Percentiles rank a stretch among this genome's conserved stretches.
These are phyloP conservation scores for Solanum bukasovii DNA, from an alignment of 257 asterid species.

Conservation along the genomic window DNA sequence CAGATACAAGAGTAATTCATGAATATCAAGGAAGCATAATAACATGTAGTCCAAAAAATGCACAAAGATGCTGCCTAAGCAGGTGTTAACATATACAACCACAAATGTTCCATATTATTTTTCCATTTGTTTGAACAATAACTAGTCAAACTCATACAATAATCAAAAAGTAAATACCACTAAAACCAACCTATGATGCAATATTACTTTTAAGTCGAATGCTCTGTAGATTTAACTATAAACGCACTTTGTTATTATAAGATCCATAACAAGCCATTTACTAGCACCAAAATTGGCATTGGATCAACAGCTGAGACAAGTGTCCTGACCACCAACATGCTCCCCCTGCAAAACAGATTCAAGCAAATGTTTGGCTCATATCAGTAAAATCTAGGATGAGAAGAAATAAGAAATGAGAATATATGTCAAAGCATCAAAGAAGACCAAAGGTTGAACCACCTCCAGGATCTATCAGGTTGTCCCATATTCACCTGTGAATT, in stretches of 20 bases:
- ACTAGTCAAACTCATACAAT: background rate
- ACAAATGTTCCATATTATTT: background rate
- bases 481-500: background rate
- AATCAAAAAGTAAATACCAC: background rate
- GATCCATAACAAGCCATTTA: background rate
- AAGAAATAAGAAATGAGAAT: background rate
- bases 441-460: background rate
- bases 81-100: background rate
- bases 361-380: background rate
- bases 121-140: background rate
- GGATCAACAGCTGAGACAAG: background rate
- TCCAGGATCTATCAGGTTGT: background rate
- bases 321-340: background rate
- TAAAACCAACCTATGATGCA: background rate
- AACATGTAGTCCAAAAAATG: background rate
- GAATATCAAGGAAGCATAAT: background rate
- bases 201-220: background rate
- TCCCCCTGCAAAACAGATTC: background rate
- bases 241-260: background rate
- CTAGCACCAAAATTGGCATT: background rate
- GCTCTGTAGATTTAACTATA: background rate
- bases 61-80: background rate
- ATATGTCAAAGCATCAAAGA: background rate
- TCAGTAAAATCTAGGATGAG: background rate
- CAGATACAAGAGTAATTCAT: background rate